phyloP scores from a whole-genome alignment of 2,329 filamentous ascomycete genomes.

The Diplodia scrobiculata region DNA sequence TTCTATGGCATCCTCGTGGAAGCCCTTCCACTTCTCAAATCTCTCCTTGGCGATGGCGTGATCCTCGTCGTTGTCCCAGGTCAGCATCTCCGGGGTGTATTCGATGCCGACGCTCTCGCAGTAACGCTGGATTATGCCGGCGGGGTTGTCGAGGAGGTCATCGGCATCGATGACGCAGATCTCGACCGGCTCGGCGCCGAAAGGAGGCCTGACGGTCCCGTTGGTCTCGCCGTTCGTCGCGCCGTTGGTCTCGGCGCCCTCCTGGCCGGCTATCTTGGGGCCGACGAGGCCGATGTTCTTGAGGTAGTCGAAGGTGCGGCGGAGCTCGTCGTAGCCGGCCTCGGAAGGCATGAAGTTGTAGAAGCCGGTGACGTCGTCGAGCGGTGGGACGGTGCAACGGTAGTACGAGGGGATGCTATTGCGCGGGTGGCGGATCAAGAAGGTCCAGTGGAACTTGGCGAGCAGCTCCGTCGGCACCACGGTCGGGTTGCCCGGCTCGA shows the following conservation, averaged over 20 bases:
- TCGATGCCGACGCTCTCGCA: conserved; percentile 79
- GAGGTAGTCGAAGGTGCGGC: conserved; percentile 84
- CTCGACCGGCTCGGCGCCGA: conserved; percentile 51
- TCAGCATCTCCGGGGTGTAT: conserved; percentile 75
- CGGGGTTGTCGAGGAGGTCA: conserved; percentile 84
- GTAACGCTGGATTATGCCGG: conserved; percentile 73
- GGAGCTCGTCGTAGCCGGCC: conserved; percentile 87
- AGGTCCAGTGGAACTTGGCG: conserved; percentile 86
- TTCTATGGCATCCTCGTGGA: conserved; percentile 91
- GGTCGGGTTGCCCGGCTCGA: conserved; percentile 76
- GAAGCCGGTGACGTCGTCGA: conserved; percentile 81
- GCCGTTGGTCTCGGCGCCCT: conserved; percentile 3
- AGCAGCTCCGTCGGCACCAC: conserved; percentile 75
- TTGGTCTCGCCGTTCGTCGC: conserved; percentile 18
- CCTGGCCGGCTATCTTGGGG: conserved; percentile 60
- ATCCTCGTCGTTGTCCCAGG: conserved; percentile 77
- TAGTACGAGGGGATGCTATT: conserved; percentile 90
- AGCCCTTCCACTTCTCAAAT: conserved; percentile 97
- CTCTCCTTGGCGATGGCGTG: conserved; percentile 68
- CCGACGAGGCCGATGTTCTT: conserved; percentile 69
- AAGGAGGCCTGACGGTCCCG: conserved; percentile 28
- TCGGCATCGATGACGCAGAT: conserved; percentile 93
- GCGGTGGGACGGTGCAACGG: conserved; percentile 87
- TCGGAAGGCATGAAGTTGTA: conserved; percentile 82
- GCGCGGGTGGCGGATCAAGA: conserved; percentile 94